phyloP scores from a whole-genome alignment of 768 basidiomycete species.

The button mushroom (Agaricus bisporus) region DNA sequence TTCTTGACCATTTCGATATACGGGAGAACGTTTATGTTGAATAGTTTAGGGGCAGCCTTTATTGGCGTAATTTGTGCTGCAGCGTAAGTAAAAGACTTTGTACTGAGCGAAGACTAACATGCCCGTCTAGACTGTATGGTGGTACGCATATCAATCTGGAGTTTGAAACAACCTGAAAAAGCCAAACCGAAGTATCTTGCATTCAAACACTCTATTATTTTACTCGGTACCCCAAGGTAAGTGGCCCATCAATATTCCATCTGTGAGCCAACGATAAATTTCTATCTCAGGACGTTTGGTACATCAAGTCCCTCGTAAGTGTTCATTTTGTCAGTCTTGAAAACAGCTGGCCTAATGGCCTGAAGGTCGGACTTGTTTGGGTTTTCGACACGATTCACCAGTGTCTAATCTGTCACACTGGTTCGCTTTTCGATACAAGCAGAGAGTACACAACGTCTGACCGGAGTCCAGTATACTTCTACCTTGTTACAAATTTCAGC shows the following conservation, averaged over 20 bases:
- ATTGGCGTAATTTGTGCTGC: slow-evolving; percentile 44
- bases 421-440: slow-evolving; percentile 21
- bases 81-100: slow-evolving; percentile 25
- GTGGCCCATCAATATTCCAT: slow-evolving; percentile 6
- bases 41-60: slow-evolving; percentile 45
- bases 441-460: neutral
- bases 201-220: slow-evolving; percentile 55
- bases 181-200: slow-evolving; percentile 36
- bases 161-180: slow-evolving; percentile 1
- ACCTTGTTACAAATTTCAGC: slow-evolving; percentile 46
- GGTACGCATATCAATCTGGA: slow-evolving; percentile 25
- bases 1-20: neutral
- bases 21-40: neutral
- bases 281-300: slow-evolving; percentile 37
- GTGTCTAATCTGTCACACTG: slow-evolving; percentile 45
- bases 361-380: slow-evolving; percentile 43
- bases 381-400: slow-evolving; percentile 49
- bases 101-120: neutral
- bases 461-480: slow-evolving; percentile 39
- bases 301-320: slow-evolving; percentile 43
- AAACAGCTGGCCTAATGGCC: neutral
- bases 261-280: slow-evolving; percentile 6
- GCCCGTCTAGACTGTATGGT: slow-evolving; percentile 39
- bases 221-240: slow-evolving; percentile 36
- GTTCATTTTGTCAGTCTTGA: neutral